phyloP scores from a whole-genome alignment of 768 basidiomycete genomes.

The Agrocybe praecox region DNA sequence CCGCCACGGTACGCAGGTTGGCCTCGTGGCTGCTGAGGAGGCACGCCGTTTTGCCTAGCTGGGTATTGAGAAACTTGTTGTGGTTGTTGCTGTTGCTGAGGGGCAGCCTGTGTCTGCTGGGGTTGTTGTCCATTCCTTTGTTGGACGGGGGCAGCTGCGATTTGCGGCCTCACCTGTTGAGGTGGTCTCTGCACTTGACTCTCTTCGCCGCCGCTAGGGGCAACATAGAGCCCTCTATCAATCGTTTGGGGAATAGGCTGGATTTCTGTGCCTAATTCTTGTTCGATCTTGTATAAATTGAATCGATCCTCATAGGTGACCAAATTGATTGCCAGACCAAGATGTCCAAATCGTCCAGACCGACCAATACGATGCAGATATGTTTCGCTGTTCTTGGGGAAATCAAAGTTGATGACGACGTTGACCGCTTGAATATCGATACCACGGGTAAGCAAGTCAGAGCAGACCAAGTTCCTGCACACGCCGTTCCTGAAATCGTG shows the following conservation, averaged over 20 bases:
- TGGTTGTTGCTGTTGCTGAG: conserved; percentile 7
- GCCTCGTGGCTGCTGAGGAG: conserved; percentile 23
- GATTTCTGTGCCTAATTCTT: conserved; percentile 98
- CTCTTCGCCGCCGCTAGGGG: conserved; percentile 61
- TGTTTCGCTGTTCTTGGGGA: conserved; percentile 98
- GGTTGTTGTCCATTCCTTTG: conserved; percentile 15
- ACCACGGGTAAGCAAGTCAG: conserved; percentile 95
- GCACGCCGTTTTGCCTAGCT: conserved; percentile 19
- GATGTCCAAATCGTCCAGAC: conserved; percentile 95
- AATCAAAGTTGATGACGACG: conserved; percentile 99
- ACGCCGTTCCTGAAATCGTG: conserved; percentile 99
- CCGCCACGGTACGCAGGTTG: conserved; percentile 39
- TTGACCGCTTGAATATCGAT: conserved; percentile 99
- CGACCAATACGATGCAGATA: conserved; percentile 99
- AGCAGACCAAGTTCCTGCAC: conserved; percentile 98
- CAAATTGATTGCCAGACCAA: conserved; percentile 96
- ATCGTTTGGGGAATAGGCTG: conserved; percentile 91
- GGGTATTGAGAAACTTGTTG: conserved; percentile 6
- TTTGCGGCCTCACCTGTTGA: conserved; percentile 30
- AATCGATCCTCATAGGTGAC: conserved; percentile 98
- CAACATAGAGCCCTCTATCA: conserved; percentile 92
- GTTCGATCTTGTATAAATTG: conserved; percentile 97
- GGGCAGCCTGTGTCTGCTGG: conserved; percentile 1
- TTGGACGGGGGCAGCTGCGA: conserved; percentile 13
- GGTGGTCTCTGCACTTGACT: conserved; percentile 39